Conservation (phyloP, 2,329 filamentous ascomycete genomes). For the Bipolaris gigantea region DNA sequence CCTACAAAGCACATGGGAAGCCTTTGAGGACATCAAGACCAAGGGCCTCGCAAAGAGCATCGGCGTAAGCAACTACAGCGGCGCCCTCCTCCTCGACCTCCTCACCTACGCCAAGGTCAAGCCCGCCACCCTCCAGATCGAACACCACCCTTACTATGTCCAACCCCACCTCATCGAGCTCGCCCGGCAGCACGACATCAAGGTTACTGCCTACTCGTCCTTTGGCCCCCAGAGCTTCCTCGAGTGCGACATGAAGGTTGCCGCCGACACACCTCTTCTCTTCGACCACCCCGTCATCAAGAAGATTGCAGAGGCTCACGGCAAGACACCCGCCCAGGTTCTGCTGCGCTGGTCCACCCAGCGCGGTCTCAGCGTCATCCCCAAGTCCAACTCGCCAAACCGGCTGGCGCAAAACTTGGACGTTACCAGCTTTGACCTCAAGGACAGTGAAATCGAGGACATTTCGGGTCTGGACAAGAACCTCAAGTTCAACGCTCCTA, state of each 20-base stretch:
- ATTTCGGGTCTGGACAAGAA: conserved; percentile 38
- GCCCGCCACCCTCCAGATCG: conserved; percentile 43
- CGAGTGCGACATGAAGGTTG: conserved; percentile 42
- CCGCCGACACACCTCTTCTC: conserved; percentile 35
- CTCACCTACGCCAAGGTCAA: conserved; percentile 54
- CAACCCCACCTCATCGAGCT: conserved; percentile 41
- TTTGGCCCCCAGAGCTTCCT: conserved; percentile 52
- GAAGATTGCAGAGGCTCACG: conserved; percentile 65
- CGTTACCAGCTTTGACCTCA: conserved; percentile 36
- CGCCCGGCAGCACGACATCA: conserved; percentile 38
- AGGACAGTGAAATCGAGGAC: conserved; percentile 32
- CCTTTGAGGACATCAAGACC: conserved; percentile 46
- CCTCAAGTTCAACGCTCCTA: conserved; percentile 39
- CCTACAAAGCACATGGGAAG: conserved; percentile 45
- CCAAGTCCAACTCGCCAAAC: conserved; percentile 39
- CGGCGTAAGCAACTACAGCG: conserved; percentile 44
- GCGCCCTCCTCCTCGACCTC: conserved; percentile 54
- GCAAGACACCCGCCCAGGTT: conserved; percentile 74
- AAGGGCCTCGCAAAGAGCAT: conserved; percentile 43
- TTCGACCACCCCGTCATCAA: conserved; percentile 60
- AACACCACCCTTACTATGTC: conserved; percentile 45
- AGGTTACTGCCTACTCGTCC: conserved; percentile 43
- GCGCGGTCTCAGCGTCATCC: conserved; percentile 46
- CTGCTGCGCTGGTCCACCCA: conserved; percentile 90
- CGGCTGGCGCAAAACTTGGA: conserved; percentile 41